Evolutionary conservation across 1,139 yeast species (phyloP).

Genomic region (Debaryomyces udenii): DNA sequence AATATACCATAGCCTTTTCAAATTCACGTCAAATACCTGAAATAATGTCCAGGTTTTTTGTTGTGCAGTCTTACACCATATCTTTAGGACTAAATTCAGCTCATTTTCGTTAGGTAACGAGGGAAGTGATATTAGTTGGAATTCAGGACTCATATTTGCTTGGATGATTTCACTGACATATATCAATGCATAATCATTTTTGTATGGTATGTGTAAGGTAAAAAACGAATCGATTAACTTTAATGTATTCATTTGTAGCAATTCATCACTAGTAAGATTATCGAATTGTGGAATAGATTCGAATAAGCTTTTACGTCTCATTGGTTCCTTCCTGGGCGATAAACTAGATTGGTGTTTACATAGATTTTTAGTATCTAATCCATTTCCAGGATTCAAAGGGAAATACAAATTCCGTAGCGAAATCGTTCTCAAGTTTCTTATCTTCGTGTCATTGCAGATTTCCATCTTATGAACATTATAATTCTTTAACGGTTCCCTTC

Average conservation of each 20-base stretch:
- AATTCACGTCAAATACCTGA: constrained; percentile 24
- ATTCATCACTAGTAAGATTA: constrained; percentile 16
- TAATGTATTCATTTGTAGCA: constrained; percentile 15
- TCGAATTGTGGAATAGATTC: constrained; percentile 16
- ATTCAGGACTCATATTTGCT: constrained; percentile 33
- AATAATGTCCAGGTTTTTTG: constrained; percentile 26
- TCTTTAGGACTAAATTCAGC: constrained; percentile 23
- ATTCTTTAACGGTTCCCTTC: constrained; percentile 1
- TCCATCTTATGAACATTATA: constrained; percentile 12
- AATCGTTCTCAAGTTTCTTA: constrained; percentile 18
- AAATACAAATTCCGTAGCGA: constrained; percentile 22
- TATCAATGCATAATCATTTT: constrained; percentile 20
- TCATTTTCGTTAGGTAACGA: constrained; percentile 14
- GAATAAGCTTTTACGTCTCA: constrained; percentile 16
- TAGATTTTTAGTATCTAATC: background rate
- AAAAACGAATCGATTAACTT: constrained; percentile 32
- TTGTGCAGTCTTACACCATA: constrained; percentile 24
- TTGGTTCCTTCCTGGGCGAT: background rate
- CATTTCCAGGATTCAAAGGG: background rate
- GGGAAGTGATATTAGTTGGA: constrained; percentile 34
- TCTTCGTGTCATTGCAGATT: constrained; percentile 11
- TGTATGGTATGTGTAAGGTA: constrained; percentile 25
- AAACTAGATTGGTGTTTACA: background rate
- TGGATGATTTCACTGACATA: constrained; percentile 41
- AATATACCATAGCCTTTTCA: constrained; percentile 21